Conservation (phyloP, 371 early-diverging fungal genomes). For the Syncephalis plumigaleata region DNA sequence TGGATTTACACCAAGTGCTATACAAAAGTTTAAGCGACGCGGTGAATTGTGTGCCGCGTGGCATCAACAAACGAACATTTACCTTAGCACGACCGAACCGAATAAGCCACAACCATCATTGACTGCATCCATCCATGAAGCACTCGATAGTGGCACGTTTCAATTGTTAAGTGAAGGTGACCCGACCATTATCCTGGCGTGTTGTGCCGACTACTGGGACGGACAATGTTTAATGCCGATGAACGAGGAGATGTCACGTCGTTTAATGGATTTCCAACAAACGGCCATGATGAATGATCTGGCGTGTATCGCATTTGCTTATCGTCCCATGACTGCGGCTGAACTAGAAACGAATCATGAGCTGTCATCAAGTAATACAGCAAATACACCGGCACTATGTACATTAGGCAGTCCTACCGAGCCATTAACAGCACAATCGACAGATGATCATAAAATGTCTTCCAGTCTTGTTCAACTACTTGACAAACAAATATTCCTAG, state of each 20-base stretch:
- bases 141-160: slow-evolving; percentile 19
- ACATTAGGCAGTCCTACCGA: background rate
- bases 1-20: slow-evolving; percentile 59
- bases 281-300: slow-evolving; percentile 78
- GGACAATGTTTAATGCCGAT: slow-evolving; percentile 56
- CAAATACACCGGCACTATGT: background rate
- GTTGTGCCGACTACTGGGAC: slow-evolving; percentile 86
- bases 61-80: slow-evolving; percentile 26
- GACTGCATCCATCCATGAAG: slow-evolving; percentile 6
- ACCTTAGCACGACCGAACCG: slow-evolving; percentile 16
- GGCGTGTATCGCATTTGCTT: slow-evolving; percentile 83
- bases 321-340: slow-evolving; percentile 58
- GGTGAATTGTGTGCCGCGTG: slow-evolving; percentile 36
- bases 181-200: slow-evolving; percentile 62
- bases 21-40: slow-evolving; percentile 28
- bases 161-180: slow-evolving; percentile 74
- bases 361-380: background rate
- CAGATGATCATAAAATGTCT: too few relatives aligned
- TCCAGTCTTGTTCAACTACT: slow-evolving; percentile 43
- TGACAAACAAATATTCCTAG: slow-evolving; percentile 78
- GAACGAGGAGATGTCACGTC: slow-evolving; percentile 51
- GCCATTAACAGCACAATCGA: background rate
- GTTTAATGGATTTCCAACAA: slow-evolving; percentile 74
- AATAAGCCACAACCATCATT: slow-evolving; percentile 10
- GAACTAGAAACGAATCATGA: slow-evolving; percentile 21